These are phyloP conservation scores for Quercus glauca DNA, from an alignment of 306 rosid species.

Conservation along the genomic window DNA sequence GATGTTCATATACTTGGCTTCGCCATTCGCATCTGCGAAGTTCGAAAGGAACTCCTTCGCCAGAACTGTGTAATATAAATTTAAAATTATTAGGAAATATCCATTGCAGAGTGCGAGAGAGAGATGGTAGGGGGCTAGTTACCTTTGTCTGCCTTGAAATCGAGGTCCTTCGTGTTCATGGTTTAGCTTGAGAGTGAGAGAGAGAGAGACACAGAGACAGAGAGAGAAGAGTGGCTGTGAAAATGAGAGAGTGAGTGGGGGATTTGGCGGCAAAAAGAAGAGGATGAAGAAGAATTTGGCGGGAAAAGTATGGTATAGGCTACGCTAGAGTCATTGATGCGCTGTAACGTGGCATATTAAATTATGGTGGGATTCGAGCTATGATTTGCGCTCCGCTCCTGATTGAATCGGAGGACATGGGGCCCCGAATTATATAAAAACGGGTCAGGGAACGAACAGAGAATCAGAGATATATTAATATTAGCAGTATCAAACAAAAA, in stretches of 20 bases:
- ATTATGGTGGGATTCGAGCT: neutral
- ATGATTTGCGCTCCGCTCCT: too few species aligned
- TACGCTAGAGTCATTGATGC: neutral
- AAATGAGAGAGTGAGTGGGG: neutral
- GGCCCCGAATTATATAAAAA: neutral
- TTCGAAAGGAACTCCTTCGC: slow-evolving; percentile 78
- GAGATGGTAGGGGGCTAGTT: neutral
- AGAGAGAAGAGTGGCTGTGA: neutral
- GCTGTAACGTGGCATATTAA: neutral
- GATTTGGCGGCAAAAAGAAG: slow-evolving; percentile 62
- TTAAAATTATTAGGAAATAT: neutral
- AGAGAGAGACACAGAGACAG: neutral
- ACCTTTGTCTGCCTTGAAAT: slow-evolving; percentile 76
- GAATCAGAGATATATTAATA: too few species aligned
- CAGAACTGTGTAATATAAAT: slow-evolving; percentile 36
- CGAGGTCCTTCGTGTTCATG: slow-evolving; percentile 54
- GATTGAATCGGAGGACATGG: neutral
- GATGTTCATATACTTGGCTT: slow-evolving; percentile 68
- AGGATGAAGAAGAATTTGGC: slow-evolving; percentile 49
- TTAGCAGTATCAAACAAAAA: too few species aligned
- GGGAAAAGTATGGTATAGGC: slow-evolving; percentile 43
- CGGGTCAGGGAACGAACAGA: too few species aligned
- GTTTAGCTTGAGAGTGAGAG: slow-evolving; percentile 14
- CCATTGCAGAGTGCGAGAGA: neutral
- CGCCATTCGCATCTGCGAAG: slow-evolving; percentile 69